Evolutionary conservation across 495 filamentous ascomycete species (phyloP), one percentile per base, ranked within the genome.

Genomic region (Clohesyomyces aquaticus): DNA sequence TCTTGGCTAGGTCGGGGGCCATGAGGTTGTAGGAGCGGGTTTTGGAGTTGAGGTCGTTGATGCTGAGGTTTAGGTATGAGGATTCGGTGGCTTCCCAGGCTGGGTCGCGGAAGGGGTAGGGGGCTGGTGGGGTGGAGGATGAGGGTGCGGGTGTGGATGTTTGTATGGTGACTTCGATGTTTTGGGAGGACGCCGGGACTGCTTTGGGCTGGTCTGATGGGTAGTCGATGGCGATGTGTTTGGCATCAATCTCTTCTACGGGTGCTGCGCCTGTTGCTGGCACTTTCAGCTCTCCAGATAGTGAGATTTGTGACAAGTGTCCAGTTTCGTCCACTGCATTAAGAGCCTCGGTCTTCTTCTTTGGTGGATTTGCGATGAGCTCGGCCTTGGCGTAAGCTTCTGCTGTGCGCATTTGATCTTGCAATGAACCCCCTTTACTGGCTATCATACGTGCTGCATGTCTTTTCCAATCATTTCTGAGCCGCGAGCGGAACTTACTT

Each of bases 21-120:
- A 94, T 90, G 0, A 98, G 84, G 64, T 98, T 98, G 78, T 98
- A 98, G 6, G 90, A 88, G 19, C 94, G 85, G 14, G 93, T 87
- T 18, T 93, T 80, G 26, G 72, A 72, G 74, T 98, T 98, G 55
- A 98, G 82, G 50, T 88, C 83, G 52, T 82, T 81, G 71, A 98
- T 85, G 32, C 90, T 83, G 4, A 96, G 85, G 54, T 83, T 82
- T 73, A 89, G 88, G 77, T 93, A 98, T 4, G 88, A 79, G 14
- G 77, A 75, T 71, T 98, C 93, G 27, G 85, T 84, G 1, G 79
- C 71, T 63, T 92, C 79, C 85, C 88, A 91, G 10, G 77, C 63
- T 0, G 84, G 78, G 57, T 91, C 86, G 41, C 88, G 80, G 72
- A 90, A 90, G 28, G 83, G 85, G 50, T 60, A 35, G 9, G 71